A percentile compares a stretch with the other conserved stretches of the same genome.
Evolutionary conservation across 148 eudicot species (phyloP).

Genomic region (Linanthus parryae): DNA sequence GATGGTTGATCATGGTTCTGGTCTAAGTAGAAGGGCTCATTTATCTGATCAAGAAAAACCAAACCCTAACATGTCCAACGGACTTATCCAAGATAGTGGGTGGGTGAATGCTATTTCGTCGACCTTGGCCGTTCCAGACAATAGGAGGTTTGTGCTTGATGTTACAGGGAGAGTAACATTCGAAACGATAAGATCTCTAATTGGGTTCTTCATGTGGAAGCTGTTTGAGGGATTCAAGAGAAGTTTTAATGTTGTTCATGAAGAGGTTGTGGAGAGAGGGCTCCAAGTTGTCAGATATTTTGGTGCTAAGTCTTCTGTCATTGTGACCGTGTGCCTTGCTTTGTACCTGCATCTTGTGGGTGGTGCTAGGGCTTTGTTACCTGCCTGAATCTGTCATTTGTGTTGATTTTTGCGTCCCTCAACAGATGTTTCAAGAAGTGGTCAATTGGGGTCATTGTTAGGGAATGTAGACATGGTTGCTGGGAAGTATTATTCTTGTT

Average conservation of each 20-base stretch:
- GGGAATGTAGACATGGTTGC: too few species aligned
- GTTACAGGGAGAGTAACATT: conserved; percentile 81
- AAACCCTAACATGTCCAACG: conserved; percentile 10
- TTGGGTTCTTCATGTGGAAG: conserved; percentile 44
- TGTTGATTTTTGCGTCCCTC: too few species aligned
- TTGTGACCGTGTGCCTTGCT: conserved; percentile 53
- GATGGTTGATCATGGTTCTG: conserved; percentile 9
- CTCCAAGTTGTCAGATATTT: conserved; percentile 50
- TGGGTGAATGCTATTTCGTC: conserved; percentile 61
- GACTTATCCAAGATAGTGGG: conserved; percentile 24
- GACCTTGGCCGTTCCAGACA: conserved; percentile 67
- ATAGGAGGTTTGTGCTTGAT: conserved; percentile 61
- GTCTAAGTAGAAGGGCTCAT: conserved; percentile 6
- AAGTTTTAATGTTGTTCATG: conserved; percentile 37
- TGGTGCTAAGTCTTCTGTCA: conserved; percentile 54
- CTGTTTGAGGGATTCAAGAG: conserved; percentile 45
- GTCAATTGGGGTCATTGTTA: too few species aligned
- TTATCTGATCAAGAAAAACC: neutral
- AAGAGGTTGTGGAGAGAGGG: conserved; percentile 54
- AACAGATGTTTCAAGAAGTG: too few species aligned
- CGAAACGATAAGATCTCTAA: conserved; percentile 58
- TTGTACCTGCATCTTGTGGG: conserved; percentile 48
- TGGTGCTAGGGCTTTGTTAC: conserved; percentile 37
- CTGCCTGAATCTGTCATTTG: conserved; percentile 28
- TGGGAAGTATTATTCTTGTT: too few species aligned